Percentiles rank a stretch among this genome's conserved stretches.
These are phyloP conservation scores for Phytophthora constricta DNA, from an alignment of 352 stramenopile genomes.

Conservation along the genomic window DNA sequence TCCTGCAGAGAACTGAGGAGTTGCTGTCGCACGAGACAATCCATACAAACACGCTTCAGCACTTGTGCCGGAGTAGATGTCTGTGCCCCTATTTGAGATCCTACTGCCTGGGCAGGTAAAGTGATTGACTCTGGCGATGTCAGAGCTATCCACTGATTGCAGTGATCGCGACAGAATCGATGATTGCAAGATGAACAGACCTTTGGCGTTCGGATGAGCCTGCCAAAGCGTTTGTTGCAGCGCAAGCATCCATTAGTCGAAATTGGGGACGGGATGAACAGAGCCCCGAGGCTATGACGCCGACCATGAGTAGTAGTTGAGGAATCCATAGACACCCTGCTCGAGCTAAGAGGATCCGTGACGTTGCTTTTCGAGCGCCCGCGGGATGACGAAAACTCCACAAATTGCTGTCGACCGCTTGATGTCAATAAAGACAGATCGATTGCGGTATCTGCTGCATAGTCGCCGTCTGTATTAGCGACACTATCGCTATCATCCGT, in stretches of 20 bases:
- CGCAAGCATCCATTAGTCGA: conserved; percentile 41
- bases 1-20: conserved; percentile 52
- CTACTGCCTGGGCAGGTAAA: conserved; percentile 1
- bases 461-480: conserved; percentile 24
- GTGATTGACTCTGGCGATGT: conserved; percentile 26
- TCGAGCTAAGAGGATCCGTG: conserved; percentile 27
- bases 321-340: conserved; percentile 14
- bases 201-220: conserved; percentile 53
- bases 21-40: conserved; percentile 63
- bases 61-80: not conserved
- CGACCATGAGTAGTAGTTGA: conserved; percentile 8
- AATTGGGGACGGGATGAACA: conserved; percentile 10
- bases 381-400: conserved; percentile 3
- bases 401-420: conserved; percentile 4
- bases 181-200: conserved; percentile 54
- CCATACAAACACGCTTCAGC: conserved; percentile 46
- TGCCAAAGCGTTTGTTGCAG: conserved; percentile 53
- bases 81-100: conserved; percentile 10
- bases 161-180: conserved; percentile 60
- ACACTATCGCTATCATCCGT: conserved; percentile 26
- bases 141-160: conserved; percentile 33
- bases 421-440: conserved; percentile 20
- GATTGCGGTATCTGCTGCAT: conserved; percentile 25
- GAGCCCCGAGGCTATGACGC: conserved; percentile 29
- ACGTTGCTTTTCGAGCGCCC: conserved; percentile 26